Evolutionary conservation across 2,329 filamentous ascomycete genomes (phyloP).

Genomic region (Cytospora paraplurivora): DNA sequence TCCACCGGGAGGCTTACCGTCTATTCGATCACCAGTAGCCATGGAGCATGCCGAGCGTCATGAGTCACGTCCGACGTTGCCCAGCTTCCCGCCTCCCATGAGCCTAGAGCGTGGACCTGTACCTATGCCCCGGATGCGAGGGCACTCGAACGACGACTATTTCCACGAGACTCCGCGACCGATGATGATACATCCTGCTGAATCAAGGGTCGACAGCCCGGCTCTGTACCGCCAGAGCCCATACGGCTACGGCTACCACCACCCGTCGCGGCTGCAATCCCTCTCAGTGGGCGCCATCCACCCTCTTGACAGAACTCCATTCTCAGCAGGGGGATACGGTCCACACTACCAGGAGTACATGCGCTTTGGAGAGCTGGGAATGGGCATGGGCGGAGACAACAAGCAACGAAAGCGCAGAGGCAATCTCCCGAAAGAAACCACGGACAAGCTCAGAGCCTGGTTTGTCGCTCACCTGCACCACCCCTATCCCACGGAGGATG

Average conservation of each 20-base stretch:
- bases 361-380: conserved; percentile 44
- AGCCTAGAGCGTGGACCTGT: conserved; percentile 41
- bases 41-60: conserved; percentile 41
- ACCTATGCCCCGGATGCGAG: conserved; percentile 37
- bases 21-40: conserved; percentile 35
- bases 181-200: conserved; percentile 34
- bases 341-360: conserved; percentile 47
- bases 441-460: conserved; percentile 79
- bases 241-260: conserved; percentile 46
- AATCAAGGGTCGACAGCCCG: conserved; percentile 38
- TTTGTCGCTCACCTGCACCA: conserved; percentile 76
- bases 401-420: conserved; percentile 69
- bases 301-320: conserved; percentile 48
- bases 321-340: conserved; percentile 45
- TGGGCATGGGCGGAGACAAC: conserved; percentile 45
- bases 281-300: conserved; percentile 48
- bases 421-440: conserved; percentile 89
- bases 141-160: conserved; percentile 42
- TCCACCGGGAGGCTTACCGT: conserved; percentile 36
- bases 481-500: conserved; percentile 84
- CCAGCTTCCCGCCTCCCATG: conserved; percentile 44
- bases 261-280: conserved; percentile 49
- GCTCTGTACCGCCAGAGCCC: conserved; percentile 39
- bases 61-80: conserved; percentile 43
- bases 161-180: conserved; percentile 34